Conservation (phyloP, 2,329 filamentous ascomycete genomes). For the Fusarium temperatum region DNA sequence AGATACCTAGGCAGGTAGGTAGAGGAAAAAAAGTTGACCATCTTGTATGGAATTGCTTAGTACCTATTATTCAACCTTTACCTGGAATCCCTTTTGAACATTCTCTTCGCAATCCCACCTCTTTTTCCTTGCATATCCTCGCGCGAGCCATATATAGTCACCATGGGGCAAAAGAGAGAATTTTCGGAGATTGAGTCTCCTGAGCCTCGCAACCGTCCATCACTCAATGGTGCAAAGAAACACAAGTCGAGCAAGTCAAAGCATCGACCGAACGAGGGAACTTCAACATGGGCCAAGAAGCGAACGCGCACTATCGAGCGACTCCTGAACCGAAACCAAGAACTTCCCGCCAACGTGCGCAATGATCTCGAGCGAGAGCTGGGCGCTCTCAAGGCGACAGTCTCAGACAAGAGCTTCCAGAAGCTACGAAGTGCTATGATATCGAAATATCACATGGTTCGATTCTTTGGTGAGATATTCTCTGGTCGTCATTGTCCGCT, state of each 20-base stretch:
- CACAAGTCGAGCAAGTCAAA: constrained; percentile 50
- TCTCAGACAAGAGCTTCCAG: constrained; percentile 66
- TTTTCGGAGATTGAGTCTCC: constrained; percentile 43
- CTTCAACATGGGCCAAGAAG: constrained; percentile 73
- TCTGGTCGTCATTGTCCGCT: neutral
- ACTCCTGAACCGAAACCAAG: constrained; percentile 66
- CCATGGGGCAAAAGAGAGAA: constrained; percentile 47
- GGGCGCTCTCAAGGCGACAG: constrained; percentile 70
- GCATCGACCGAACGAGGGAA: constrained; percentile 56
- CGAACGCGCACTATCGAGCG: constrained; percentile 75
- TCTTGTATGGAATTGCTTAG: neutral
- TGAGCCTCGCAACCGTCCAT: constrained; percentile 29
- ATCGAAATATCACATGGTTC: constrained; percentile 81
- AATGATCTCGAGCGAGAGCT: constrained; percentile 78
- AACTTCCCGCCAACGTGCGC: constrained; percentile 73
- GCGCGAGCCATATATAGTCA: neutral
- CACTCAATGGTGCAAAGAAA: constrained; percentile 43
- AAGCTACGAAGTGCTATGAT: constrained; percentile 76
- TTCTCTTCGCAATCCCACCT: neutral
- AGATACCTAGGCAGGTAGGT: neutral
- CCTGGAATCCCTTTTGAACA: neutral
- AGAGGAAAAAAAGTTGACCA: constrained; percentile 35
- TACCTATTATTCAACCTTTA: neutral
- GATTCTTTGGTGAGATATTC: constrained; percentile 76
- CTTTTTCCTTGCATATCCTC: neutral